Conservation (phyloP, 1,284 basidiomycete genomes). For the Puccinia triticina region DNA sequence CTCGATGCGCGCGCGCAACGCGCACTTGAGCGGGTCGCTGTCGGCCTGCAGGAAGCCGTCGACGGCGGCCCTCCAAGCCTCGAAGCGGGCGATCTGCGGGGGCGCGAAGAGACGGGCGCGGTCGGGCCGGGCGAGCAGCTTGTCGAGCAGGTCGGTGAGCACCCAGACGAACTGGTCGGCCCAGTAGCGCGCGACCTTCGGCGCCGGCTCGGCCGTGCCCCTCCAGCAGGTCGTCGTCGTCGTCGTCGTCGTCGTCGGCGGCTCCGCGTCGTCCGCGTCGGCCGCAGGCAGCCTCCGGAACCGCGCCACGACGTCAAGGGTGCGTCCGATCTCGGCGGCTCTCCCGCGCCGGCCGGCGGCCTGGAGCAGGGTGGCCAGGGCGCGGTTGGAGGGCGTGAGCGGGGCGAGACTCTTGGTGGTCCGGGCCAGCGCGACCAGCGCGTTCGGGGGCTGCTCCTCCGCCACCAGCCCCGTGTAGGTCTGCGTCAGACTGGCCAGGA, state of each 20-base stretch:
- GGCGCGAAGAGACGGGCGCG: background rate
- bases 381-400: slow-evolving; percentile 24
- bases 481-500: slow-evolving; percentile 24
- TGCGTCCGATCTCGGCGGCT: background rate
- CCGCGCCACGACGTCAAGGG: background rate
- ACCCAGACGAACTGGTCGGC: slow-evolving; percentile 36
- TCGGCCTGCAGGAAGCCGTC: slow-evolving; percentile 4
- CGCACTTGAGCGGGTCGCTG: background rate
- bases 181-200: slow-evolving; percentile 37
- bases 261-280: background rate
- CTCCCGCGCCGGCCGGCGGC: slow-evolving; percentile 11
- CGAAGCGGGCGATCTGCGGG: background rate
- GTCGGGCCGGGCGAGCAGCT: background rate
- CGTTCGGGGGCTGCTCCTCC: background rate
- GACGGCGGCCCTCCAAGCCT: slow-evolving; percentile 22
- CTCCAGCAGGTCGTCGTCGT: too few species aligned
- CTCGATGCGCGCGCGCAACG: slow-evolving; percentile 22
- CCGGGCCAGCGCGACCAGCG: background rate
- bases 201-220: background rate
- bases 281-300: background rate
- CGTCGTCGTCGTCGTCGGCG: background rate
- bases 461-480: background rate
- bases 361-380: slow-evolving; percentile 36
- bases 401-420: background rate
- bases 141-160: slow-evolving; percentile 37